A percentile compares a stretch with the other conserved stretches of the same genome.
Evolutionary conservation across 495 filamentous ascomycete genomes (phyloP).

Genomic region (Evernia prunastri): DNA sequence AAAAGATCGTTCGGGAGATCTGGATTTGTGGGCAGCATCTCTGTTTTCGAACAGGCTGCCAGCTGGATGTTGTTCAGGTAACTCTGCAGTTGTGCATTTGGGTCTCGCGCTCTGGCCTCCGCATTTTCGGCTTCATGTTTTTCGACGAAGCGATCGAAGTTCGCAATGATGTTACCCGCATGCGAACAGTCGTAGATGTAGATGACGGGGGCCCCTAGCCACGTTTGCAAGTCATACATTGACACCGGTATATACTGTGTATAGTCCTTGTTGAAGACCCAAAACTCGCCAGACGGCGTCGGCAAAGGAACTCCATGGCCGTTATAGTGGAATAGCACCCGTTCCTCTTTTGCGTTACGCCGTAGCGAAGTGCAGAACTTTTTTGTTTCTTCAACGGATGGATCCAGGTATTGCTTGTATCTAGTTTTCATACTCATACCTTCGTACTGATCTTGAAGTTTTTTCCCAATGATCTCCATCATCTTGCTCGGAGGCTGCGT

Average conservation of each 20-base stretch:
- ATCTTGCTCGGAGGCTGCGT: constrained; percentile 65
- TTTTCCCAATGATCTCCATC: constrained; percentile 91
- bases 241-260: constrained; percentile 98
- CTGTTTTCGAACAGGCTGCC: constrained; percentile 79
- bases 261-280: constrained; percentile 98
- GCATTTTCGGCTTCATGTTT: constrained; percentile 84
- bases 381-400: constrained; percentile 93
- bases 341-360: constrained; percentile 88
- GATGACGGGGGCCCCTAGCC: constrained; percentile 91
- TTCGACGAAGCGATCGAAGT: constrained; percentile 88
- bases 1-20: constrained; percentile 92
- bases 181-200: constrained; percentile 98
- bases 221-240: constrained; percentile 88
- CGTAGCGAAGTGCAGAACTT: constrained; percentile 87
- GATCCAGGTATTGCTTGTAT: constrained; percentile 94
- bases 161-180: constrained; percentile 88
- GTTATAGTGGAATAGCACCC: constrained; percentile 96
- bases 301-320: constrained; percentile 97
- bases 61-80: constrained; percentile 82
- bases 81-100: constrained; percentile 61
- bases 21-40: constrained; percentile 95
- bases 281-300: constrained; percentile 92
- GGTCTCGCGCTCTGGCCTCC: constrained; percentile 64
- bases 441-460: constrained; percentile 91
- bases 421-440: constrained; percentile 86